Evolutionary conservation across 306 rosid genomes (phyloP), one percentile per base, ranked within the genome.

Genomic region (Fagus crenata): DNA sequence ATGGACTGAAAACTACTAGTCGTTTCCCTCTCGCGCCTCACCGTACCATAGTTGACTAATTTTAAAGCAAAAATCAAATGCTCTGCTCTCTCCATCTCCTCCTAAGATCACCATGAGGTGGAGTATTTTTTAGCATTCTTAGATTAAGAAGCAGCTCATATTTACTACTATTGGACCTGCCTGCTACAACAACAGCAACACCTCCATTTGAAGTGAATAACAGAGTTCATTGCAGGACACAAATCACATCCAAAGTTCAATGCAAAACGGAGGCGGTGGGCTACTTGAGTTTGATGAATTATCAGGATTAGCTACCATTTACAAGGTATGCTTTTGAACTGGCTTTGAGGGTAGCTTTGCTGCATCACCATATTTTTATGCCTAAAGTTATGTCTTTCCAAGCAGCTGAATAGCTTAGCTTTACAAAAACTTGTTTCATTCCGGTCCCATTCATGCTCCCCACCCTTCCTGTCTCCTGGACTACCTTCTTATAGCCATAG

Each of bases 141-240:
- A 22, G 28, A 22, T 22, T 22, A 22, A 22, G 28, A 22, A 22
- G 28, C 28, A 0, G 28, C 28, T 22, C 28, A 22, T 22, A 22
- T 22, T 22, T n/a, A n/a, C n/a, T n/a, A n/a, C n/a, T n/a, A n/a
- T n/a, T n/a, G n/a, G n/a, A n/a, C n/a, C n/a, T n/a, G n/a, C n/a
- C n/a, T 22, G 28, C 28, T 22, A 22, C 28, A 22, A 22, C 28
- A 22, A 22, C 28, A 22, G 28, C 28, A 22, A 22, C 28, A 22
- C 28, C 28, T 22, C 28, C 28, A 22, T 22, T 22, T 73, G 89
- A 89, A 80, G 74, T 89, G 73, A 89, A 89, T 83, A 80, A 85
- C 75, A 83, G n/a, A 78, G 92, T 89, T 28, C 83, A 76, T 74
- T 78, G 93, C 96, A 4, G 92, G 90, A 69, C 89, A 87, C 73